These are phyloP conservation scores for Penstemon eatonii DNA, from an alignment of 257 asterid species.

Conservation along the genomic window DNA sequence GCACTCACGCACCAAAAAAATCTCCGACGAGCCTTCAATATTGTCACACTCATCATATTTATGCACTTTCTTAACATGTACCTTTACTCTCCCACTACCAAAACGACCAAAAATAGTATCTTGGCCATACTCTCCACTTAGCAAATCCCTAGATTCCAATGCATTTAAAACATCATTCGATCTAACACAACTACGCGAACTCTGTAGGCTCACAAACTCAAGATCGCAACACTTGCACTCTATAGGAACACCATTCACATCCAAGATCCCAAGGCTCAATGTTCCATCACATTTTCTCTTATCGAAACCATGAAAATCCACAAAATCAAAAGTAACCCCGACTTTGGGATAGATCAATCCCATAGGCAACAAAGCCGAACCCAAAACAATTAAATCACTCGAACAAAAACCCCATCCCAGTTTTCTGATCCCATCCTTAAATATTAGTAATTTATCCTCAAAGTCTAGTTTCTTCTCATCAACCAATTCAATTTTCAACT, in stretches of 20 bases:
- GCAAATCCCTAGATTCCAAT: slow-evolving; percentile 39
- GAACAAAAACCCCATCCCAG: slow-evolving; percentile 85
- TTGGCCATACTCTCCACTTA: slow-evolving; percentile 28
- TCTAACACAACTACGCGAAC: slow-evolving; percentile 31
- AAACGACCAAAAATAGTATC: slow-evolving; percentile 37
- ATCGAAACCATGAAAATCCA: slow-evolving; percentile 30
- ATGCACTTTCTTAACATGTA: slow-evolving; percentile 59
- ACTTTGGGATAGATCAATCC: slow-evolving; percentile 76
- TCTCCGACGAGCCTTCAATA: slow-evolving; percentile 38
- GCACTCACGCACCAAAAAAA: slow-evolving; percentile 55
- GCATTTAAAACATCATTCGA: slow-evolving; percentile 33
- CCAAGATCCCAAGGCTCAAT: slow-evolving; percentile 64
- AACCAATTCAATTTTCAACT: slow-evolving; percentile 20
- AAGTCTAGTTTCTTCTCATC: slow-evolving; percentile 31
- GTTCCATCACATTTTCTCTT: slow-evolving; percentile 43
- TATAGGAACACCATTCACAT: slow-evolving; percentile 68
- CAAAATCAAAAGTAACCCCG: slow-evolving; percentile 44
- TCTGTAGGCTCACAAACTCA: slow-evolving; percentile 54
- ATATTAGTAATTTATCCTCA: slow-evolving; percentile 22
- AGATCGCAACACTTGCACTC: slow-evolving; percentile 74
- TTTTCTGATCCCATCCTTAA: slow-evolving; percentile 44
- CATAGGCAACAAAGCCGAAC: slow-evolving; percentile 77
- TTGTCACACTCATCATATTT: slow-evolving; percentile 37
- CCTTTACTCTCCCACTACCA: slow-evolving; percentile 46
- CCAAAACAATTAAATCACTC: slow-evolving; percentile 58